A percentile compares a stretch with the other conserved stretches of the same genome.
Conservation (phyloP, 2,329 filamentous ascomycete species). For the Pseudogymnoascus sp. region DNA sequence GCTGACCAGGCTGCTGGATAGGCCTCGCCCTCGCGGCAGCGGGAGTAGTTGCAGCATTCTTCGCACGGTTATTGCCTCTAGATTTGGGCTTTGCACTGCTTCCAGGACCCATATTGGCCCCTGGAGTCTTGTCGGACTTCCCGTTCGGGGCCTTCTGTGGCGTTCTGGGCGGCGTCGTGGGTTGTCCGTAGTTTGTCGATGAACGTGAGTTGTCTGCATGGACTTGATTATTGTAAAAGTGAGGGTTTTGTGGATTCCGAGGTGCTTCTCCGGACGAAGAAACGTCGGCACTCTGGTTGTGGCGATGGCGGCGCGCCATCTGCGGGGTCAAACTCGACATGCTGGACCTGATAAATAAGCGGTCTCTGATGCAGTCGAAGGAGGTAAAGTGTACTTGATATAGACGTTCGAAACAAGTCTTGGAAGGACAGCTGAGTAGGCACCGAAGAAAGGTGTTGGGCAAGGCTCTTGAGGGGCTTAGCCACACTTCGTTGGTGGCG, state of each 20-base stretch:
- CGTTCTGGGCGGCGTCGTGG: constrained; percentile 27
- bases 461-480: constrained; percentile 9
- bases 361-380: constrained; percentile 28
- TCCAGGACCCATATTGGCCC: constrained; percentile 12
- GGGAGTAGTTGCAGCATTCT: constrained; percentile 25
- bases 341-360: constrained; percentile 42
- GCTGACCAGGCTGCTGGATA: constrained; percentile 19
- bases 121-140: constrained; percentile 16
- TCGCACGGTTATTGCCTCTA: constrained; percentile 25
- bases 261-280: constrained; percentile 19
- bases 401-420: neutral
- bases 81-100: constrained; percentile 25
- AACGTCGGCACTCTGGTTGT: constrained; percentile 22
- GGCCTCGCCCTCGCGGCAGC: constrained; percentile 18
- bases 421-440: neutral
- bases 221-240: constrained; percentile 35
- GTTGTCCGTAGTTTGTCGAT: constrained; percentile 20
- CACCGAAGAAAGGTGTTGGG: constrained; percentile 21
- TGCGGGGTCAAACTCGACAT: constrained; percentile 38
- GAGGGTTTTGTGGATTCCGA: constrained; percentile 34
- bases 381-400: constrained; percentile 18
- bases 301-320: constrained; percentile 29
- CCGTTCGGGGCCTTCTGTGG: constrained; percentile 20
- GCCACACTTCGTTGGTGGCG: constrained; percentile 5
- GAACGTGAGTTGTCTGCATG: constrained; percentile 29